Percentiles rank a stretch among this genome's conserved stretches.
These are phyloP conservation scores for Peronosclerospora sorghi DNA, from an alignment of 352 stramenopile species.

Conservation along the genomic window DNA sequence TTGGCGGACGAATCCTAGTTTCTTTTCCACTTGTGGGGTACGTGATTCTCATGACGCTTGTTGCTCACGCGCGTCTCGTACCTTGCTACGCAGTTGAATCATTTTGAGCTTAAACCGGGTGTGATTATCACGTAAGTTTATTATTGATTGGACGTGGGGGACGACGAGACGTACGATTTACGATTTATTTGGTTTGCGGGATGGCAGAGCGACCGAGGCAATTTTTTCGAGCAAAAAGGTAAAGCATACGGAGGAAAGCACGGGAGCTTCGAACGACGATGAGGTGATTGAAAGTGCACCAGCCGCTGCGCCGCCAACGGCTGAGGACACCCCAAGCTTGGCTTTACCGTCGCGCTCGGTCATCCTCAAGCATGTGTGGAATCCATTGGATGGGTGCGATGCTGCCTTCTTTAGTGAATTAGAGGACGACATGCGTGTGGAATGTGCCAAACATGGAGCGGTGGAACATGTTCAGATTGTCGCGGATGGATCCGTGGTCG, in stretches of 20 bases:
- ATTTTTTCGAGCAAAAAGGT: slow-evolving; percentile 31
- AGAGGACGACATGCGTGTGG: slow-evolving; percentile 65
- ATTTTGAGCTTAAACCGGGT: slow-evolving; percentile 78
- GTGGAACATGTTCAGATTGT: slow-evolving; percentile 60
- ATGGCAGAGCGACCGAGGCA: slow-evolving; percentile 31
- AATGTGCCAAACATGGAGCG: slow-evolving; percentile 56
- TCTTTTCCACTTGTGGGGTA: not conserved
- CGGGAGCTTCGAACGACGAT: not conserved
- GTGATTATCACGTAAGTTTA: slow-evolving; percentile 63
- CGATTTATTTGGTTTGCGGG: not conserved
- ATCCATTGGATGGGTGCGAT: slow-evolving; percentile 38
- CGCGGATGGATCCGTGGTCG: slow-evolving; percentile 43
- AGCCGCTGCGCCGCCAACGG: not conserved
- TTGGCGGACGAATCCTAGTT: not conserved
- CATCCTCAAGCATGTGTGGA: slow-evolving; percentile 49
- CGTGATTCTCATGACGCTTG: not conserved
- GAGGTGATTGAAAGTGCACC: not conserved
- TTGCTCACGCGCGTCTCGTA: slow-evolving; percentile 22
- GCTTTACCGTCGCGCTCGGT: slow-evolving; percentile 50
- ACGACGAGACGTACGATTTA: not conserved
- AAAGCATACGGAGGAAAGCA: slow-evolving; percentile 2
- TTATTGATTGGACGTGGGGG: not conserved
- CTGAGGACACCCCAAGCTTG: slow-evolving; percentile 5
- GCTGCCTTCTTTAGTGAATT: slow-evolving; percentile 53
- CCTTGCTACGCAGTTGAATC: slow-evolving; percentile 40